Conservation (phyloP, 1,139 yeast species). For the Yamadazyma epiphylla region DNA sequence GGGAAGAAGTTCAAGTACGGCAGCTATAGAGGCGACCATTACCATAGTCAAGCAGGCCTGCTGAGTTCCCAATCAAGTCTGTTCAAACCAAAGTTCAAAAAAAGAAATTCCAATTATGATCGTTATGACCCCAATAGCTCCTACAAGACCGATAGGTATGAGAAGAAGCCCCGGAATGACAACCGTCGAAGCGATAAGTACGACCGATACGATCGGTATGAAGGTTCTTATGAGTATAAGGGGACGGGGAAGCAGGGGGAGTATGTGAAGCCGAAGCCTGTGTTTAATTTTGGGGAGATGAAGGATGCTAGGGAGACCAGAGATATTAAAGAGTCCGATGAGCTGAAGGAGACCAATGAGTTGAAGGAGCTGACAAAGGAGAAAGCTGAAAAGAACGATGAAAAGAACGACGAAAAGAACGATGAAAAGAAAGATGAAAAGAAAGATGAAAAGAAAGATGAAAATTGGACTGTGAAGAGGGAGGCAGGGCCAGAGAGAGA, state of each 20-base stretch:
- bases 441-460: constrained; percentile 1
- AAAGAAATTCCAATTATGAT: constrained; percentile 8
- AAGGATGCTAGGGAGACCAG: constrained; percentile 11
- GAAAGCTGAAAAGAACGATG: constrained; percentile 1
- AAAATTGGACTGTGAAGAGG: constrained; percentile 1
- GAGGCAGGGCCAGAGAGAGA: constrained; percentile 3
- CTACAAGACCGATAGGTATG: background rate
- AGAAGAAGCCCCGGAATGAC: background rate
- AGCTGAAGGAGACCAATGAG: constrained; percentile 3
- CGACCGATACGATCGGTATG: background rate
- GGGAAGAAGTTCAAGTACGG: constrained; percentile 4
- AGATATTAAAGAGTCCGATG: too few species aligned
- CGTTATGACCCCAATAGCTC: constrained; percentile 10
- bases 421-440: constrained; percentile 1
- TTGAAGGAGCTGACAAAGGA: constrained; percentile 2
- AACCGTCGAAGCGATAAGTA: constrained; percentile 1
- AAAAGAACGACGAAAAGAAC: constrained; percentile 3
- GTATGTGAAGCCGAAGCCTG: constrained; percentile 9
- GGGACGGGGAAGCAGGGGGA: constrained; percentile 1
- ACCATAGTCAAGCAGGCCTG: constrained; percentile 5
- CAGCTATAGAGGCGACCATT: constrained; percentile 6
- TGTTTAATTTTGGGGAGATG: constrained; percentile 13
- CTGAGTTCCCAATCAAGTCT: background rate
- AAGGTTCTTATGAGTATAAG: background rate
- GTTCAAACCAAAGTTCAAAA: constrained; percentile 4